Evolutionary conservation across 805 yeast genomes (phyloP).

Genomic region (Barnettozyma siamensis): DNA sequence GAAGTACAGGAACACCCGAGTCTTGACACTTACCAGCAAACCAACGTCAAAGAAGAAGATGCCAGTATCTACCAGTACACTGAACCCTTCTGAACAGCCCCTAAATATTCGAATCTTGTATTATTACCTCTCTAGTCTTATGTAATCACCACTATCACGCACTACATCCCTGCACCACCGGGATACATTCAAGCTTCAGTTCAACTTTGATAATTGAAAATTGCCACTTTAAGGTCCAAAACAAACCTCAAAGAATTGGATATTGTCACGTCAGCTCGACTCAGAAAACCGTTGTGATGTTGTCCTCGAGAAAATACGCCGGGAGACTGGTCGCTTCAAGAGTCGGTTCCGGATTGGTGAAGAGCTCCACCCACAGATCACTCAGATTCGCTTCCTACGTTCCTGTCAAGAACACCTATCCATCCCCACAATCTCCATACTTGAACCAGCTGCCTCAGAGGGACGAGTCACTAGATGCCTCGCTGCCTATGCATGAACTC

Average conservation of each 20-base stretch:
- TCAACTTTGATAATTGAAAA: no score
- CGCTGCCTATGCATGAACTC: constrained; percentile 15
- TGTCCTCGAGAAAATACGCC: constrained; percentile 7
- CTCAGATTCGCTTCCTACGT: constrained; percentile 9
- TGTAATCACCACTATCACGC: no score
- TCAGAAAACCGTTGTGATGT: constrained; percentile 1
- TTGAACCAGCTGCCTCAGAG: neutral
- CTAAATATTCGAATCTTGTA: neutral
- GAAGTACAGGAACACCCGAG: neutral
- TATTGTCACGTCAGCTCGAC: neutral
- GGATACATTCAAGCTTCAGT: no score
- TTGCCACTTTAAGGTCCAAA: constrained; percentile 3
- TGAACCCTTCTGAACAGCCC: neutral
- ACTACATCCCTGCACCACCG: neutral
- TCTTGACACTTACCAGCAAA: neutral
- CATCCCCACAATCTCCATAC: neutral
- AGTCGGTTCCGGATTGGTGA: neutral
- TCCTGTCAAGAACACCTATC: neutral
- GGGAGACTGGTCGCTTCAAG: constrained; percentile 2
- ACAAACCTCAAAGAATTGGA: neutral
- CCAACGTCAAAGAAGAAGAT: neutral
- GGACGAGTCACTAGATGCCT: constrained; percentile 4
- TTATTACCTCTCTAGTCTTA: no score
- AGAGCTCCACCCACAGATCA: neutral
- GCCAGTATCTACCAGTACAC: neutral